Evolutionary conservation across 306 rosid genomes (phyloP), one percentile per base, ranked within the genome.

Genomic region (Aeschynomene evenia): DNA sequence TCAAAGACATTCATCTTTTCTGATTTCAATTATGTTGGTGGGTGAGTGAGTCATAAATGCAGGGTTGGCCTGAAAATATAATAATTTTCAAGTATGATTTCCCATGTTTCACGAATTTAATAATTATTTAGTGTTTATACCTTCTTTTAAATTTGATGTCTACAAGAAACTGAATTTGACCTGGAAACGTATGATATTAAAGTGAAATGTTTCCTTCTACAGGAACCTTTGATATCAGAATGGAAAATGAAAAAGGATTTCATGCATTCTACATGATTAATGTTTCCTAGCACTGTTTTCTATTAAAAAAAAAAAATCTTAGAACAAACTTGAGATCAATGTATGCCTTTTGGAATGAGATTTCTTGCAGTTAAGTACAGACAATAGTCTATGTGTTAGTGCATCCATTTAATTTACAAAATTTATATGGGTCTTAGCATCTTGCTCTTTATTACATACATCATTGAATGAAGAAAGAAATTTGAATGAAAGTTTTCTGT

Each of bases 1-100:
- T 71, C 92, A 2, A 85, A 79, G 76, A 94, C 97, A 71, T 94
- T 94, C 83, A 90, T 94, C 75, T 94, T 94, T 64, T 69, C 88
- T 4, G 92, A 91, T 77, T 88, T 88, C 53, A 84, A 80, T 76
- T 90, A 82, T 51, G 84, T 90, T 65, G 97, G 97, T 22, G 97
- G 96, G 98, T 90, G 64, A 82, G 97, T 84, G 33, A 12, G 56
- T 67, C 15, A 33, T 51, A 36, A 29, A 34, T 23, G 48, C 68
- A 68, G 14, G 52, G 24, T 73, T 70, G 10, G n/a, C 49, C 14
- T 24, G 13, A 50, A 49, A 52, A 14, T 71, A 51, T 53, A 53
- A n/a, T n/a, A n/a, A 26, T 63, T 29, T 55, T 64, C 63, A 28
- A 42, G 20, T 31, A 22, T 62, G 66, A 24, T 78, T 74, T 52